A percentile compares a stretch with the other conserved stretches of the same genome.
Conservation (phyloP, 768 basidiomycete genomes). For the Lentinula sp. region DNA sequence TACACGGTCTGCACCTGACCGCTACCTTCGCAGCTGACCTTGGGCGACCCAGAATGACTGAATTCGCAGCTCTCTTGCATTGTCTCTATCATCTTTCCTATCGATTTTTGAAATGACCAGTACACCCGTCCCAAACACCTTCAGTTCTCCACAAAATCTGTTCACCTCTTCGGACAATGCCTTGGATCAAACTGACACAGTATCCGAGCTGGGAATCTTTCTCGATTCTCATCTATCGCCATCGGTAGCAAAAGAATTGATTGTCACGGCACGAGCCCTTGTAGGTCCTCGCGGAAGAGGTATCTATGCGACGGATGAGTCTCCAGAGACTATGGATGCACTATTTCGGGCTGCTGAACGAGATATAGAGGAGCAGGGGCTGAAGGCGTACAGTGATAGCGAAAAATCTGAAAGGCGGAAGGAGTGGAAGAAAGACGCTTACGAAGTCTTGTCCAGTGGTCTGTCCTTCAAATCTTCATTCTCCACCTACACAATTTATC, state of each 20-base stretch:
- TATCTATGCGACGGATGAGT: slow-evolving; percentile 50
- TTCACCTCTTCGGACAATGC: slow-evolving; percentile 22
- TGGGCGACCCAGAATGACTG: neutral
- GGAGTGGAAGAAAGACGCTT: slow-evolving; percentile 39
- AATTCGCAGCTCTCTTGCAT: neutral
- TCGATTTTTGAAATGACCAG: neutral
- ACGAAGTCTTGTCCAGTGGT: slow-evolving; percentile 36
- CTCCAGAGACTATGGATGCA: slow-evolving; percentile 34
- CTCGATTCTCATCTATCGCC: slow-evolving; percentile 35
- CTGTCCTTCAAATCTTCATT: neutral
- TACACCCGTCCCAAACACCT: slow-evolving; percentile 16
- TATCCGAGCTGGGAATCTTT: slow-evolving; percentile 20
- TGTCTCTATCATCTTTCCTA: neutral
- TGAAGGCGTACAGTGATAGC: slow-evolving; percentile 23
- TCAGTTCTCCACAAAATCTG: slow-evolving; percentile 21
- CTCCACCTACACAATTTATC: neutral
- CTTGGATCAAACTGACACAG: slow-evolving; percentile 3
- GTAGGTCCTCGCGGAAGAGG: slow-evolving; percentile 45
- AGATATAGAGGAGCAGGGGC: slow-evolving; percentile 13
- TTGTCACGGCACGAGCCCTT: slow-evolving; percentile 35
- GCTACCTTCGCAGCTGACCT: neutral
- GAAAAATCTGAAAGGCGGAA: slow-evolving; percentile 32
- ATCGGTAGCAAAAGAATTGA: slow-evolving; percentile 34
- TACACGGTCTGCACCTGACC: neutral
- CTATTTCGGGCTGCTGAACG: slow-evolving; percentile 30